Base-by-base conservation (phyloP, 2,329 filamentous ascomycete genomes). In the Ambrosiella beaveri region DNA sequence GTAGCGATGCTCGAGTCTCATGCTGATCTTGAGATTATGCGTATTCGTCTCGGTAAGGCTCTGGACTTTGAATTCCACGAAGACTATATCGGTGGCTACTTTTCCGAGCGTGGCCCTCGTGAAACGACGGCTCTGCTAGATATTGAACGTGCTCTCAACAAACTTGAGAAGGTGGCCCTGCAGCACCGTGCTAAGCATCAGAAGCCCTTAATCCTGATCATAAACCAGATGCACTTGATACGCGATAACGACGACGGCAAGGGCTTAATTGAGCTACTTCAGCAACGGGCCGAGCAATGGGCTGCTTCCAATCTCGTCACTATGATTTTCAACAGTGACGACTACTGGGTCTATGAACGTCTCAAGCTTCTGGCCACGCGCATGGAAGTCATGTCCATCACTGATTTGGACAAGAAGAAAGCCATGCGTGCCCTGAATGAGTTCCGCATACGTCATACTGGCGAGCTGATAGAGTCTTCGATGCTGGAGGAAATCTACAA, bases 261-360 rank as follows among this genome's bases (percentile, higher is more conserved):
- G 58, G 88, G 97, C 67, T 74, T 98, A 12, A 81, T 98, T 47
- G 93, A 98, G 69, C 80, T 98, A 54, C 82, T 98, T 37, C 93
- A 98, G 66, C 93, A 98, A 68, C 82, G 90, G 38, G 91, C 93
- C 1, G 93, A 98, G 70, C 86, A 93, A 69, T 98, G 93, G 93
- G 91, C 93, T 1, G 93, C 91, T 1, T 82, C 86, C 17, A 91
- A 88, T 63, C 77, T 98, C 7, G 87, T 94, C 37, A 97, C 93
- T 1, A 80, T 88, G 75, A 83, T 98, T 39, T 89, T 98, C 72
- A 97, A 96, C 71, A 90, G 84, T 57, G 93, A 98, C 69, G 93
- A 97, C 68, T 98, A 95, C 71, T 98, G 93, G 93, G 86, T 98
- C 0, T 97, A 96, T 65, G 93, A 98, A 69, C 80, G 90, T 12